Evolutionary conservation across 306 rosid species (phyloP).

Genomic region (Castanea sativa): DNA sequence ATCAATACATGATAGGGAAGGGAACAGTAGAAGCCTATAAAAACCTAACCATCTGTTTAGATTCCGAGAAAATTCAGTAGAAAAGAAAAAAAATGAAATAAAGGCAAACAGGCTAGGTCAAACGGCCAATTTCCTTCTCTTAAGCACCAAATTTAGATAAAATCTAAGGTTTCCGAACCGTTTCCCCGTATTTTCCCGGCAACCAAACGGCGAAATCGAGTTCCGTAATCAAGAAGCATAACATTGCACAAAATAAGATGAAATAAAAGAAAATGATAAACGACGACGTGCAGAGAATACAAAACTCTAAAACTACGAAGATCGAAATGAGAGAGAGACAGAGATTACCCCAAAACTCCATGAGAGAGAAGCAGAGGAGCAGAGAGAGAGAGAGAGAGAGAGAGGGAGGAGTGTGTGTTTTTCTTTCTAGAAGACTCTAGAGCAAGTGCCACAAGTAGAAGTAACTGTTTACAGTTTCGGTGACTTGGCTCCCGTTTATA

Average conservation of each 20-base stretch:
- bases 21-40: neutral
- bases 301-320: neutral
- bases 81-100: neutral
- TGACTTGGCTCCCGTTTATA: neutral
- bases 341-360: conserved; percentile 55
- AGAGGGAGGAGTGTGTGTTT: too few species aligned
- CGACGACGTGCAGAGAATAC: neutral
- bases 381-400: too few species aligned
- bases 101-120: neutral
- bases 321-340: neutral
- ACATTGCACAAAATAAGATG: neutral
- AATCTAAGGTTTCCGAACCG: neutral
- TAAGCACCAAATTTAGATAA: neutral
- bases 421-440: neutral
- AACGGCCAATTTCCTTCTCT: neutral
- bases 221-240: neutral
- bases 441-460: neutral
- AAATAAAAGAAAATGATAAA: neutral
- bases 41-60: neutral
- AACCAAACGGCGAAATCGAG: neutral
- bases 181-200: conserved; percentile 8
- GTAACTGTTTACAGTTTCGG: neutral
- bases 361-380: conserved; percentile 5
- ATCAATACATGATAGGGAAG: neutral
- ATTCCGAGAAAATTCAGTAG: neutral